These are phyloP conservation scores for Boeremia lycopersici DNA, from an alignment of 2,329 filamentous ascomycete genomes.

Conservation along the genomic window DNA sequence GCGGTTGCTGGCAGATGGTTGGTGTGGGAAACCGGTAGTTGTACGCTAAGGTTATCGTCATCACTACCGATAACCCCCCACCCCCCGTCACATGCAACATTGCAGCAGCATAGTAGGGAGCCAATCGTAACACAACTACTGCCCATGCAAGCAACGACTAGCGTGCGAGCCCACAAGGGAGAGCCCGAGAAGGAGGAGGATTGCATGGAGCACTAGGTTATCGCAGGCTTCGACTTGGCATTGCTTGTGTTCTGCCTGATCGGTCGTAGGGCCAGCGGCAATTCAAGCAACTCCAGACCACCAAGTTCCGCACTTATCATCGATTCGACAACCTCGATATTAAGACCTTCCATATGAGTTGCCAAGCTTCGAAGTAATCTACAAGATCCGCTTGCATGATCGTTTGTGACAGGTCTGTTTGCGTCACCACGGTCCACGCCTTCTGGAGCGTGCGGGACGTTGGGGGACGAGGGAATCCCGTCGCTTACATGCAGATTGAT, in stretches of 20 bases:
- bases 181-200: background rate
- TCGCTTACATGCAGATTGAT: background rate
- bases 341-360: slow-evolving; percentile 1
- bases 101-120: background rate
- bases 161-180: background rate
- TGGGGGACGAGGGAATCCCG: background rate
- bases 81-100: slow-evolving; percentile 10
- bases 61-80: background rate
- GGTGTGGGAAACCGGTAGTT: background rate
- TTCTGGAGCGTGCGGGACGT: background rate
- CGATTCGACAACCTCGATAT: slow-evolving; percentile 8
- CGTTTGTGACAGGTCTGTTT: slow-evolving; percentile 17
- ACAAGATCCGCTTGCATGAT: slow-evolving; percentile 1
- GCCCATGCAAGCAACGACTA: slow-evolving; percentile 13
- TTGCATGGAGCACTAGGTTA: slow-evolving; percentile 2
- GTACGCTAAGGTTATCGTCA: slow-evolving; percentile 1
- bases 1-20: background rate
- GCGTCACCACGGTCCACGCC: slow-evolving; percentile 1
- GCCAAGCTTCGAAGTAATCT: slow-evolving; percentile 13
- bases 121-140: slow-evolving; percentile 1
- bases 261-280: slow-evolving; percentile 4
- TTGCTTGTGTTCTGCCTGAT: slow-evolving; percentile 16
- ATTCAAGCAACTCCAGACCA: slow-evolving; percentile 4
- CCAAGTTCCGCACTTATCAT: background rate
- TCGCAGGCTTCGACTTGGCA: slow-evolving; percentile 15